Conservation (phyloP, 2,329 filamentous ascomycete species). For the Fusarium sp. region DNA sequence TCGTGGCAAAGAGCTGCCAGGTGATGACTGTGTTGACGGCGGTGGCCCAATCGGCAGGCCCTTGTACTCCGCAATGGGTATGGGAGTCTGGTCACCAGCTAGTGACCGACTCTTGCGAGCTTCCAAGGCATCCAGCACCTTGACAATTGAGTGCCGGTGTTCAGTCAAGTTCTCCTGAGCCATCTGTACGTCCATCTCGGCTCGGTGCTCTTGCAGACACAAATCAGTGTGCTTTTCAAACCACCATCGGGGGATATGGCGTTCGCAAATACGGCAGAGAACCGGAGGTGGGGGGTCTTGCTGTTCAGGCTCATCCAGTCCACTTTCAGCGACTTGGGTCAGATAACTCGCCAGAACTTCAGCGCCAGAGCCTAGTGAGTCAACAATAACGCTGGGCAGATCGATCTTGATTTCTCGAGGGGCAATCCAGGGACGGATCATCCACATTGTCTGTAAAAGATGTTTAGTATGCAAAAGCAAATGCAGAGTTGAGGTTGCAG, state of each 20-base stretch:
- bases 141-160: constrained; percentile 93
- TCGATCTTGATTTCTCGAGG: constrained; percentile 96
- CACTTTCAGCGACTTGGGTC: constrained; percentile 85
- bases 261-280: constrained; percentile 95
- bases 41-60: constrained; percentile 83
- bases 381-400: constrained; percentile 85
- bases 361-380: constrained; percentile 92
- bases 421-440: constrained; percentile 90
- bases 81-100: constrained; percentile 61
- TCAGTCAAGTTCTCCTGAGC: constrained; percentile 91
- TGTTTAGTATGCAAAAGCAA: constrained; percentile 41
- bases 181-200: constrained; percentile 98
- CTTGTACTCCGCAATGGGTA: constrained; percentile 82
- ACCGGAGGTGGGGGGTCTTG: constrained; percentile 88
- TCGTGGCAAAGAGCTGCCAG: constrained; percentile 74
- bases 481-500: not conserved
- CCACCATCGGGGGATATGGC: constrained; percentile 98
- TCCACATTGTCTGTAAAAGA: constrained; percentile 89
- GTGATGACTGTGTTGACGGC: constrained; percentile 75
- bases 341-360: constrained; percentile 95
- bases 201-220: constrained; percentile 93
- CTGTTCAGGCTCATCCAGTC: constrained; percentile 76
- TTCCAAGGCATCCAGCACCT: constrained; percentile 91
- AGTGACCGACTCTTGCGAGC: constrained; percentile 73
- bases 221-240: constrained; percentile 99